Conservation (phyloP, 352 stramenopile genomes). For the Globisporangium yorkense region DNA sequence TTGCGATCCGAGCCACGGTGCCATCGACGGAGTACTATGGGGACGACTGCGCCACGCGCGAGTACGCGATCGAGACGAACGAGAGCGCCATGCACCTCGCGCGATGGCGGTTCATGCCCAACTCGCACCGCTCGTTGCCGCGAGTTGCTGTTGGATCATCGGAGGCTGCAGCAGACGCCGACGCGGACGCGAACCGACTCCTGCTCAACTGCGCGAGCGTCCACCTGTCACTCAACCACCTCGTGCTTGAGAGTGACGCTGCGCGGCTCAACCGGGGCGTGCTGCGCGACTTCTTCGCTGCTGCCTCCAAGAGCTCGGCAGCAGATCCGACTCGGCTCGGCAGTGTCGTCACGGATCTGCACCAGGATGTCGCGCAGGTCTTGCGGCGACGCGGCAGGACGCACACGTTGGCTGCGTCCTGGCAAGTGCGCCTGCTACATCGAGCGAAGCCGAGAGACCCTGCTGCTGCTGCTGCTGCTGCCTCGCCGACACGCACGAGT, state of each 20-base stretch:
- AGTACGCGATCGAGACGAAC: constrained; percentile 61
- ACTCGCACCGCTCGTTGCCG: neutral
- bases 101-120: constrained; percentile 35
- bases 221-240: constrained; percentile 30
- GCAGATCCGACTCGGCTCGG: neutral
- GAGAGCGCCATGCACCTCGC: constrained; percentile 42
- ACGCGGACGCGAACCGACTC: constrained; percentile 15
- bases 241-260: constrained; percentile 27
- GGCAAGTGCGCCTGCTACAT: constrained; percentile 52
- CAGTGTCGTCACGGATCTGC: neutral
- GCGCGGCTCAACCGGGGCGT: constrained; percentile 21
- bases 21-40: constrained; percentile 47
- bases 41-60: constrained; percentile 51
- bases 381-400: neutral
- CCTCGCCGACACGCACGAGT: neutral
- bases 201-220: constrained; percentile 36
- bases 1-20: constrained; percentile 49
- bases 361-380: neutral
- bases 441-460: constrained; percentile 11
- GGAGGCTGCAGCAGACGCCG: constrained; percentile 1
- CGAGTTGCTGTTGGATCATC: neutral
- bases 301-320: neutral
- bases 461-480: neutral
- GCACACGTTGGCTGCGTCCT: constrained; percentile 12
- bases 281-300: constrained; percentile 4